A percentile compares a stretch with the other conserved stretches of the same genome.
These are phyloP conservation scores for Penicillium sp. DNA, from an alignment of 2,329 filamentous ascomycete species.

Conservation along the genomic window DNA sequence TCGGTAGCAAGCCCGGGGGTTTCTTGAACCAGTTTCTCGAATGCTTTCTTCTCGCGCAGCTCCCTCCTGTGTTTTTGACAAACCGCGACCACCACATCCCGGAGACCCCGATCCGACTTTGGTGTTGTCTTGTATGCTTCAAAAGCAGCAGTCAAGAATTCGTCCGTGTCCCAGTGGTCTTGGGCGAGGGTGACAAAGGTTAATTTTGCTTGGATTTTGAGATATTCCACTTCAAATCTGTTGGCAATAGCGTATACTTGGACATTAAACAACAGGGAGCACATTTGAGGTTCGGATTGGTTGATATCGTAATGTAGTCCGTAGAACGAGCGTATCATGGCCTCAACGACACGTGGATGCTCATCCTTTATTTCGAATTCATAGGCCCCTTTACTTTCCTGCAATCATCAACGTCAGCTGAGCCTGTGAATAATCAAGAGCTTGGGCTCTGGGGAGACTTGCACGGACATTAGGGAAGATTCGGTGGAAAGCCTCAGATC, in stretches of 20 bases:
- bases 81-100: constrained; percentile 6
- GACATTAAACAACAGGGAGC: not conserved
- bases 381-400: not conserved
- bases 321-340: not conserved
- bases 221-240: constrained; percentile 1
- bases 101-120: constrained; percentile 3
- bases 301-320: not conserved
- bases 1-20: constrained; percentile 1
- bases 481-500: not conserved
- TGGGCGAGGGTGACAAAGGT: not conserved
- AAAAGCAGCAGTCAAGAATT: not conserved
- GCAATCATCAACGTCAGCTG: not conserved
- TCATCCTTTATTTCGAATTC: not conserved
- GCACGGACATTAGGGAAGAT: not conserved
- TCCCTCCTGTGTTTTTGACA: not conserved
- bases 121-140: constrained; percentile 3
- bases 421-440: not conserved
- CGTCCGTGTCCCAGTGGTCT: not conserved
- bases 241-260: not conserved
- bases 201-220: not conserved
- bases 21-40: not conserved
- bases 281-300: not conserved
- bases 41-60: not conserved
- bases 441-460: not conserved
- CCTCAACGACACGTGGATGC: not conserved